phyloP scores from a whole-genome alignment of 139 green algal genomes.

The Ulvella scutata region DNA sequence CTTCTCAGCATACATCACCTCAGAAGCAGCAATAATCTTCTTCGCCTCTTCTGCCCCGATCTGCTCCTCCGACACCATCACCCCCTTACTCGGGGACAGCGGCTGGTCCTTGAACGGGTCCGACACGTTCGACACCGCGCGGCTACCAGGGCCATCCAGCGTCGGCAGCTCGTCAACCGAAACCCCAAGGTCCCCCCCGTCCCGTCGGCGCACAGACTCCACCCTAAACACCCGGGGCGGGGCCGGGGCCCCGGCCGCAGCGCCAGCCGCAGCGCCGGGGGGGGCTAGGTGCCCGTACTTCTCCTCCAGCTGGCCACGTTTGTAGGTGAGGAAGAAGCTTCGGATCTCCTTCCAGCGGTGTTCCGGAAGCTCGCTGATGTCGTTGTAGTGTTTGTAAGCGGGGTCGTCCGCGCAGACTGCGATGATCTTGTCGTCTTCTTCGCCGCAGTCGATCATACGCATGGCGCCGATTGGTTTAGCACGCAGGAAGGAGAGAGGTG shows the following conservation, averaged over 20 bases:
- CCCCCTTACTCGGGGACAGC: not conserved
- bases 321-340: not conserved
- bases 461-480: constrained; percentile 28
- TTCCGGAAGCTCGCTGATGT: constrained; percentile 76
- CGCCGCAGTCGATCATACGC: constrained; percentile 86
- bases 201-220: too few species aligned
- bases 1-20: constrained; percentile 1
- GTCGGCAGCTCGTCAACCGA: too few species aligned
- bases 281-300: too few species aligned
- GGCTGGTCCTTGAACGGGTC: not conserved
- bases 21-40: not conserved
- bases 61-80: not conserved
- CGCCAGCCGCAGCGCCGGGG: too few species aligned
- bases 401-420: constrained; percentile 80
- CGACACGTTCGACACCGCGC: not conserved
- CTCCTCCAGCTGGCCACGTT: not conserved
- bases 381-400: constrained; percentile 69
- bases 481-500: not conserved
- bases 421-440: constrained; percentile 70
- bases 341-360: constrained; percentile 76
- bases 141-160: too few species aligned
- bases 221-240: too few species aligned
- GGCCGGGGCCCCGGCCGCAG: too few species aligned
- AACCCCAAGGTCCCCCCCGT: too few species aligned
- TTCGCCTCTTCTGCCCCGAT: not conserved